phyloP scores from a whole-genome alignment of 2,329 filamentous ascomycete genomes.

The Blastomyces gilchristii region DNA sequence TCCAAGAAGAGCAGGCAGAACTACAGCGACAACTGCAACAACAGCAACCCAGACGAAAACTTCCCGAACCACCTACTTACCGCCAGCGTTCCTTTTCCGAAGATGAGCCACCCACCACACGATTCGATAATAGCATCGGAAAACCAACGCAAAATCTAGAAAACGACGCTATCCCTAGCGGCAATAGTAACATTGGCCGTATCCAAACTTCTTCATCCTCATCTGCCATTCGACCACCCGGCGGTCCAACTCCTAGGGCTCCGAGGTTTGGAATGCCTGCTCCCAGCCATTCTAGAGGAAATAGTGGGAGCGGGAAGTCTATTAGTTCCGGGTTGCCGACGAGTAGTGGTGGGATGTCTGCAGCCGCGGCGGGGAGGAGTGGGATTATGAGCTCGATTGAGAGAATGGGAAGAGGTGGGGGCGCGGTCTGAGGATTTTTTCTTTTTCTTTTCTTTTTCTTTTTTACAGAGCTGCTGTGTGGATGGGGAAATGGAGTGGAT shows the following conservation, averaged over 20 bases:
- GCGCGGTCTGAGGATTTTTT: conserved; percentile 3
- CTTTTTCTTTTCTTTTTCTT: background rate
- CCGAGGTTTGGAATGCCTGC: conserved; percentile 25
- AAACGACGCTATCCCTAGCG: conserved; percentile 6
- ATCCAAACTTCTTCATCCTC: conserved; percentile 10
- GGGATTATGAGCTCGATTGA: conserved; percentile 79
- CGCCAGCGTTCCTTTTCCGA: background rate
- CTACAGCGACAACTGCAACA: background rate
- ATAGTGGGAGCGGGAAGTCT: conserved; percentile 20
- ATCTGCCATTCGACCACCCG: conserved; percentile 24
- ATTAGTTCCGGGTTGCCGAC: conserved; percentile 8
- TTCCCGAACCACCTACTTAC: conserved; percentile 4
- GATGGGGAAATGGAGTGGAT: background rate
- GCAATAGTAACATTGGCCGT: conserved; percentile 9
- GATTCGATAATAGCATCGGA: background rate
- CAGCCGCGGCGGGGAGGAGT: conserved; percentile 44
- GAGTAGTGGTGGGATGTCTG: conserved; percentile 27
- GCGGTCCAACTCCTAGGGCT: conserved; percentile 22
- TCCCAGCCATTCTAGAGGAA: conserved; percentile 24
- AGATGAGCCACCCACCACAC: background rate
- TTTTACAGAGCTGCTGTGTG: background rate
- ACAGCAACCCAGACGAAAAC: background rate
- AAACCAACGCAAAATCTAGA: conserved; percentile 3
- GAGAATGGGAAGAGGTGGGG: conserved; percentile 58
- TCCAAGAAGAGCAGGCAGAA: background rate